Base-by-base conservation (phyloP, 1,139 yeast species). In the Yamadazyma spencermartinsiae region DNA sequence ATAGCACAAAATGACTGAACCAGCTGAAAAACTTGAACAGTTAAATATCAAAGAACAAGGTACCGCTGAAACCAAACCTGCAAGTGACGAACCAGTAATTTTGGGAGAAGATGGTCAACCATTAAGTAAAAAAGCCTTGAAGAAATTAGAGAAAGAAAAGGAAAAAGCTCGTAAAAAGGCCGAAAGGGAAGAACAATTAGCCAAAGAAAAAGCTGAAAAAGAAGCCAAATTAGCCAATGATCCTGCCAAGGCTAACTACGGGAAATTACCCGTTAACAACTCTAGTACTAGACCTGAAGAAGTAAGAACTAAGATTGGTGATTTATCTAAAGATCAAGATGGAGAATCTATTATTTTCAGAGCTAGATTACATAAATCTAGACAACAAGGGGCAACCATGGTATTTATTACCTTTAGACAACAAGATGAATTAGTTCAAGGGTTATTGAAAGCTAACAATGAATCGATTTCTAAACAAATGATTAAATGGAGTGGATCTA, bases 311-410 rank as follows among this genome's bases (percentile, higher is more conserved):
- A 62, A 76, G 51, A 70, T 92, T 55, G 58, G 63, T 39, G 68
- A 72, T 35, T 71, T 92, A 54, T 66, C 79, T 23, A 72, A 76
- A 28, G 77, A 75, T 23, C 79, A 84, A 61, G 95, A 84, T 49
- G 96, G 94, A 41, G 76, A 82, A 56, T 79, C 80, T 49, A 86
- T 92, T 43, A 73, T 85, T 20, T 80, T 94, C 71, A 82, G 98
- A 68, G 98, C 98, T 35, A 81, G 99, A 68, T 79, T 89, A 32
- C 98, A 92, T 66, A 88, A 81, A 50, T 79, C 94, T 13, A 86
- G 98, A 72, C 86, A 88, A 59, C 97, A 92, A 65, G 95, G 96
- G 64, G 95, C 95, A 55, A 89, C 95, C 51, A 82, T 92, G 86
- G 80, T 88, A 38, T 92, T 92, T 64, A 67, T 92, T 54, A 80